Percentiles rank a stretch among this genome's conserved stretches.
Conservation (phyloP, 108 stramenopile genomes). For the Cyclotella kingstonii region DNA sequence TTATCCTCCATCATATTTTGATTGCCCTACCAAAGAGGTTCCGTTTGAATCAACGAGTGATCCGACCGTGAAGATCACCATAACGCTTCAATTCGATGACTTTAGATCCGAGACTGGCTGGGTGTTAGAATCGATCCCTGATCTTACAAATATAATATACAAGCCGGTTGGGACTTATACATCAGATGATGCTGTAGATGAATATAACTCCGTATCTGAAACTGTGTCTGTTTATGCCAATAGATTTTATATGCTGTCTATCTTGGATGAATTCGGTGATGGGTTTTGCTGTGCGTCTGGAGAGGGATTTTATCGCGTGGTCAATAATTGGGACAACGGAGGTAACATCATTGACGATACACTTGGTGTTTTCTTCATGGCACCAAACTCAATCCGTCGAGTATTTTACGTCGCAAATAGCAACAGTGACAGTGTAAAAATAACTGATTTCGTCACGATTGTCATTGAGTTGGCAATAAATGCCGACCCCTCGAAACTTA, state of each 20-base stretch:
- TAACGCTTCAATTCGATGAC: conserved; percentile 33
- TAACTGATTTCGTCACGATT: conserved; percentile 21
- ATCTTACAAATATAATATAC: conserved; percentile 33
- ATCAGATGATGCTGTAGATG: conserved; percentile 15
- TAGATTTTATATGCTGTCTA: conserved; percentile 33
- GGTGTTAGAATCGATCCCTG: conserved; percentile 46
- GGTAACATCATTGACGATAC: conserved; percentile 18
- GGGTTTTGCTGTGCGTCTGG: conserved; percentile 42
- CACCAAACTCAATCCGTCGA: conserved; percentile 27
- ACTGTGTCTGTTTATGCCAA: conserved; percentile 19
- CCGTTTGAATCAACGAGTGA: conserved; percentile 19
- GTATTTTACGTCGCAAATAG: conserved; percentile 25
- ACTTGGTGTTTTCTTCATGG: conserved; percentile 36
- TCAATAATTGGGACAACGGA: conserved; percentile 8
- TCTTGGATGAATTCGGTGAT: conserved; percentile 42
- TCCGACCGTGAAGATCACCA: conserved; percentile 23
- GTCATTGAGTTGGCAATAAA: conserved; percentile 31
- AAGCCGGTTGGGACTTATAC: conserved; percentile 34
- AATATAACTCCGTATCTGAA: conserved; percentile 32
- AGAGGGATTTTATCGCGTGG: conserved; percentile 41
- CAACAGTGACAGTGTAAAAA: background rate
- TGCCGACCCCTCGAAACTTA: conserved; percentile 27
- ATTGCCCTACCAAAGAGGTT: conserved; percentile 26
- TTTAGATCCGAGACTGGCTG: conserved; percentile 33
- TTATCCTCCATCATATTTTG: conserved; percentile 31